Base-by-base conservation (phyloP, 768 basidiomycete genomes). In the Suillus paluster region DNA sequence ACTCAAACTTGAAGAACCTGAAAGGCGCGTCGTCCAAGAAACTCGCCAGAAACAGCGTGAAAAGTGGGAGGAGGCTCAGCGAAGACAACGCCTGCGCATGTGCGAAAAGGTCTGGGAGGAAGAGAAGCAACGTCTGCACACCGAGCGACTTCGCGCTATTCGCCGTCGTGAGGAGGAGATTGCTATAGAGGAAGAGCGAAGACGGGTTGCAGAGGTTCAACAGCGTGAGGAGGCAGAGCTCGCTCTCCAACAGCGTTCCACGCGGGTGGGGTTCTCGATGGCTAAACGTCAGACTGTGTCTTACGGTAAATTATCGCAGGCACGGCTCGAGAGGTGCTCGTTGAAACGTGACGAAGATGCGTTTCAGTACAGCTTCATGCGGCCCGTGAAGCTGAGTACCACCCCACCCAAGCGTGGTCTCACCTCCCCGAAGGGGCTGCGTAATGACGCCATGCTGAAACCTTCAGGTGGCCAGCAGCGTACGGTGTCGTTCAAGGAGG, bases 401-500 rank as follows among this genome's bases (percentile, higher is more conserved):
- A 67, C 59, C 56, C 66, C 65, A 53, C 70, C 65, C 49, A 60
- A 58, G 64, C 66, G 68, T 65, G 58, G 63, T 4, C 38, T 73
- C 63, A 55, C 62, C 33, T 9, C 63, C 3, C 17, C 44, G 25
- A 57, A 60, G 30, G 23, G 36, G 8, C 41, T 39, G 21, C 27
- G 45, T 45, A 69, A 66, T 57, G 65, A 63, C 48, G 8, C 33
- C 19, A 27, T 50, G 23, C 9, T 48, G 4, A 54, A 49, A 27
- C 63, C 71, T 1, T 25, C 71, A 25, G 65, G 60, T 4, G 63
- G 56, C 41, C 64, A 39, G 11, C 71, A 77, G 23, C 77, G 77
- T 23, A 66, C 79, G 8, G 81, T 89, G 12, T 71, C 83, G 1
- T 88, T 89, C 71, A 78, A 79, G 54, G 84, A 86, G 39, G 86